Percentiles rank a stretch among this genome's conserved stretches.
phyloP scores from a whole-genome alignment of 306 rosid species.

The Arachis stenosperma region DNA sequence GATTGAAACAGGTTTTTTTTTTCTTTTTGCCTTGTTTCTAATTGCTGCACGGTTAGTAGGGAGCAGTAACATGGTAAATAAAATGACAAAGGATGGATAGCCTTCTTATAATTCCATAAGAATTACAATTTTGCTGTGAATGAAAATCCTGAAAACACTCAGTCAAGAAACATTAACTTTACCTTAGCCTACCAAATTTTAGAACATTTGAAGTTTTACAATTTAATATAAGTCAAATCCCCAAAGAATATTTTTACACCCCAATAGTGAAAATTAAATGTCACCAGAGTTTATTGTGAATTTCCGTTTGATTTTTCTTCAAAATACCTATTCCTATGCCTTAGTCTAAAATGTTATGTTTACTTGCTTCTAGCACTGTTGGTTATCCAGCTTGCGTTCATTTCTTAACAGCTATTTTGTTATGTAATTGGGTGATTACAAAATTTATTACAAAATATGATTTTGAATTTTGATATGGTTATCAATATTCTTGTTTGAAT shows the following conservation, averaged over 20 bases:
- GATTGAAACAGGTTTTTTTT: constrained; percentile 17
- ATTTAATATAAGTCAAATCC: not conserved
- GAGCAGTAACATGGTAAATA: not conserved
- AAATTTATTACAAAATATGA: constrained; percentile 9
- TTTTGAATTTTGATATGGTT: constrained; percentile 10
- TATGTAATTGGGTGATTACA: not conserved
- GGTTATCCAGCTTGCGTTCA: not conserved
- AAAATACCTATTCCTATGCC: not conserved
- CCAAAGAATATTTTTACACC: not conserved
- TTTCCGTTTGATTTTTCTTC: constrained; percentile 7
- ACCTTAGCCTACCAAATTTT: not conserved
- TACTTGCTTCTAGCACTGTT: constrained; percentile 1
- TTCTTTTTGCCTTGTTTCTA: constrained; percentile 22
- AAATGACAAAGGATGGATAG: not conserved
- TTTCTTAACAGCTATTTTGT: constrained; percentile 1
- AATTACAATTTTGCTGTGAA: not conserved
- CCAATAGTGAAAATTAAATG: constrained; percentile 14
- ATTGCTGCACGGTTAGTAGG: constrained; percentile 4
- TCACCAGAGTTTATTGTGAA: not conserved
- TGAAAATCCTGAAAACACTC: not conserved
- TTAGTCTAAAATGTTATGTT: not conserved
- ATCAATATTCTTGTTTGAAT: constrained; percentile 30
- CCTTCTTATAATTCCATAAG: not conserved
- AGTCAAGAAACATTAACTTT: not conserved
- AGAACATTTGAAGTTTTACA: not conserved